Evolutionary conservation across 1,139 yeast genomes (phyloP).

Genomic region (Candida tetrigidarum): DNA sequence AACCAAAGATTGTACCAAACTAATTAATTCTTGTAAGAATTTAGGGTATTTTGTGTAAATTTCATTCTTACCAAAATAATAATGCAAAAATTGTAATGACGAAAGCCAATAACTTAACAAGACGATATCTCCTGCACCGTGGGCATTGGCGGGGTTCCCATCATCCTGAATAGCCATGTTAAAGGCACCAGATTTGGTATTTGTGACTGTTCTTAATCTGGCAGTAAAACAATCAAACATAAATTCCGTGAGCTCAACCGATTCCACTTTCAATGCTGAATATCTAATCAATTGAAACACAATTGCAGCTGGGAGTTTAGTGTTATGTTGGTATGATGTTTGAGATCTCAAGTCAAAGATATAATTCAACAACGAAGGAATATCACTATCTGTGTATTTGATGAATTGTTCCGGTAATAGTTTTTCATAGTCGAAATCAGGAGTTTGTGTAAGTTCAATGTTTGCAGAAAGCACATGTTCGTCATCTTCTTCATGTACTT

Average conservation of each 20-base stretch:
- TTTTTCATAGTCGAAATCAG: slow-evolving; percentile 52
- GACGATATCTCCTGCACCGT: slow-evolving; percentile 67
- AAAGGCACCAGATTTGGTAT: slow-evolving; percentile 63
- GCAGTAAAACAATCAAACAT: slow-evolving; percentile 64
- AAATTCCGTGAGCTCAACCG: slow-evolving; percentile 57
- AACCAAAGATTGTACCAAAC: slow-evolving; percentile 60
- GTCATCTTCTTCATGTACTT: slow-evolving; percentile 31
- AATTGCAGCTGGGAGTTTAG: slow-evolving; percentile 70
- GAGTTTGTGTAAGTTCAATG: slow-evolving; percentile 30
- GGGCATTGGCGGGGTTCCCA: slow-evolving; percentile 19
- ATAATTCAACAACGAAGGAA: slow-evolving; percentile 61
- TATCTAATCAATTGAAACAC: slow-evolving; percentile 69
- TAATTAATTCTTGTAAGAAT: slow-evolving; percentile 62
- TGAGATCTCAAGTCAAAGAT: slow-evolving; percentile 48
- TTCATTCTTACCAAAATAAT: slow-evolving; percentile 60
- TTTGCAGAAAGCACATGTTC: slow-evolving; percentile 36
- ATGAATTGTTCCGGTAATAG: slow-evolving; percentile 52
- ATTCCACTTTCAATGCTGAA: slow-evolving; percentile 58
- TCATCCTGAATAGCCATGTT: slow-evolving; percentile 43
- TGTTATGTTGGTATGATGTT: slow-evolving; percentile 48
- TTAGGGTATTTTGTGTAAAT: slow-evolving; percentile 58
- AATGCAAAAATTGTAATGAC: slow-evolving; percentile 66
- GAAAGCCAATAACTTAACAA: slow-evolving; percentile 75
- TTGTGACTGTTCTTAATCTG: slow-evolving; percentile 60
- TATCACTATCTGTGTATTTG: slow-evolving; percentile 68